A percentile compares a stretch with the other conserved stretches of the same genome.
Conservation (phyloP, 148 eudicot genomes). For the Mesembryanthemum crystallinum region DNA sequence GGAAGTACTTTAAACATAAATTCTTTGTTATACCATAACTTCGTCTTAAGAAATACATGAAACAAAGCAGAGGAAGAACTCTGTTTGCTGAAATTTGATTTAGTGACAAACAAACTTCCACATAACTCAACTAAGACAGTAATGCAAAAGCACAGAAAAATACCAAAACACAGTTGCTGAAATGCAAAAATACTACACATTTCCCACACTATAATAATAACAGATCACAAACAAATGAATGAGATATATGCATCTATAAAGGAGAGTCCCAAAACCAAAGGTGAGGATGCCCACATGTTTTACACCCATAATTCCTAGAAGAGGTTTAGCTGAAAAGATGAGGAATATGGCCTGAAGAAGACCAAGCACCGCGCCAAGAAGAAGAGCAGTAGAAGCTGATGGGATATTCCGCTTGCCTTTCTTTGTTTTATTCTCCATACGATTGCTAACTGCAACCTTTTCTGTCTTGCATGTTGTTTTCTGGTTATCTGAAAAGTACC, state of each 20-base stretch:
- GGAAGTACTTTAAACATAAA: neutral
- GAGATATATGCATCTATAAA: too few species aligned
- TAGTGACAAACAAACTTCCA: too few species aligned
- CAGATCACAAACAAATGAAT: neutral
- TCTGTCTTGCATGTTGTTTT: conserved; percentile 27
- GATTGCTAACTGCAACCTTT: neutral
- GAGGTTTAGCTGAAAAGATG: conserved; percentile 53
- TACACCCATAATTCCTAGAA: conserved; percentile 76
- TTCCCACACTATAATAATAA: neutral
- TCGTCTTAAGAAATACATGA: neutral
- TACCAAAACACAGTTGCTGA: too few species aligned
- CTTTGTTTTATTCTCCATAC: conserved; percentile 14
- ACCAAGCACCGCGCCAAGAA: conserved; percentile 70
- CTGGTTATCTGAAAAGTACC: conserved; percentile 23
- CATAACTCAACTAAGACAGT: neutral
- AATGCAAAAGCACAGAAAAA: neutral
- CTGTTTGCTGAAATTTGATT: neutral
- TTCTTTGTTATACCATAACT: neutral
- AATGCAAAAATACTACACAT: conserved; percentile 16
- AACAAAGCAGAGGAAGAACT: neutral
- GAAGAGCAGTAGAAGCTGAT: conserved; percentile 87
- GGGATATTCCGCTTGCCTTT: conserved; percentile 59
- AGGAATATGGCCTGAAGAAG: conserved; percentile 68
- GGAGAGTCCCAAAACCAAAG: too few species aligned
- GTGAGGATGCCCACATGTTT: conserved; percentile 50